These are phyloP conservation scores for Colletotrichum orbiculare DNA, from an alignment of 2,329 filamentous ascomycete genomes.

Conservation along the genomic window DNA sequence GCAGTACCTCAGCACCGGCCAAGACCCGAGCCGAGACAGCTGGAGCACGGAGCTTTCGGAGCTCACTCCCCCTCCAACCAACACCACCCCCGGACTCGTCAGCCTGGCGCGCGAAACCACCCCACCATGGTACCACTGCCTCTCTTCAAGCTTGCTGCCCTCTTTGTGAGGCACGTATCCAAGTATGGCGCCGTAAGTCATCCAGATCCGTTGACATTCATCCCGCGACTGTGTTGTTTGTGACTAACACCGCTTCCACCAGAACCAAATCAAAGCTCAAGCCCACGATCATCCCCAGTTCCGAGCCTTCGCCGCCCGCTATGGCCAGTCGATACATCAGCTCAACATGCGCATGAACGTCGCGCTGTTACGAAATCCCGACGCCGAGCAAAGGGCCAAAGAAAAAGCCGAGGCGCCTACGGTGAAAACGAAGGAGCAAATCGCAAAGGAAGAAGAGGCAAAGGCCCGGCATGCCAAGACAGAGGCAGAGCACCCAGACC, in stretches of 20 bases:
- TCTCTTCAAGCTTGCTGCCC: conserved; percentile 73
- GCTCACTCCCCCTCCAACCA: conserved; percentile 29
- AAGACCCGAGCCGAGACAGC: conserved; percentile 28
- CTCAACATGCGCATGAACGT: conserved; percentile 74
- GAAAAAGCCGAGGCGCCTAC: conserved; percentile 73
- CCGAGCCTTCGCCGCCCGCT: conserved; percentile 68
- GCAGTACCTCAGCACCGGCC: conserved; percentile 1
- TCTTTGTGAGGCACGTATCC: conserved; percentile 73
- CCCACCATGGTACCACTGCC: conserved; percentile 71
- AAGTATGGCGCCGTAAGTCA: conserved; percentile 75
- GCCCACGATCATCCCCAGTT: conserved; percentile 73
- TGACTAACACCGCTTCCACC: conserved; percentile 25
- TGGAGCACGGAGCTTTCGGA: conserved; percentile 29
- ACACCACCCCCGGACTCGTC: not conserved
- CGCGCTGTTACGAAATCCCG: conserved; percentile 66
- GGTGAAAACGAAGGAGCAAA: conserved; percentile 72
- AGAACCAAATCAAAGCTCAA: conserved; percentile 75
- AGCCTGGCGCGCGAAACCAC: conserved; percentile 13
- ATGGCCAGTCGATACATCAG: conserved; percentile 74
- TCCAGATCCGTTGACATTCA: not conserved
- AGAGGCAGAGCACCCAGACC: conserved; percentile 38
- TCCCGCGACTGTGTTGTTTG: not conserved
- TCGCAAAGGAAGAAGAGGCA: conserved; percentile 63
- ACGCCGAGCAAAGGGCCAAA: conserved; percentile 67
- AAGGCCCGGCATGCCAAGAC: conserved; percentile 52